Conservation (phyloP, 1,284 basidiomycete genomes). For the Cryptococcus jaspeensis region DNA sequence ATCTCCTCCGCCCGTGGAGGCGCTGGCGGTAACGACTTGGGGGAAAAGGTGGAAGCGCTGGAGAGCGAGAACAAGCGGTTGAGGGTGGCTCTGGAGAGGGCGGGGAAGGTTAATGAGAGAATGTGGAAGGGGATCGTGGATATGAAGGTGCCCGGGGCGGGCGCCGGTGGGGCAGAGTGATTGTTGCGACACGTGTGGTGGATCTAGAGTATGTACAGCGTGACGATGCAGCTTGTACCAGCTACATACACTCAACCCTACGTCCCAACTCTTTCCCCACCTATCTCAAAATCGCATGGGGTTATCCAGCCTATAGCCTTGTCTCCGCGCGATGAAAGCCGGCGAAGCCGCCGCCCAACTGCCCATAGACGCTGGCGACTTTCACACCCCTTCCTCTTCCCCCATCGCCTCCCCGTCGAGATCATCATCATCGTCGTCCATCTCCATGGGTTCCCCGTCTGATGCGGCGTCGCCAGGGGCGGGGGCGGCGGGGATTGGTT, state of each 20-base stretch:
- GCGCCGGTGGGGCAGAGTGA: background rate
- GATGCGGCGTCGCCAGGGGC: conserved; percentile 7
- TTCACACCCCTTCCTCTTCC: conserved; percentile 26
- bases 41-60: conserved; percentile 58
- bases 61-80: conserved; percentile 67
- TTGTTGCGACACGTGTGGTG: background rate
- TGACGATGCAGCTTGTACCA: conserved; percentile 1
- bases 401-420: conserved; percentile 52
- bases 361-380: too few species aligned
- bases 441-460: conserved; percentile 2
- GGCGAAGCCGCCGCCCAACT: too few species aligned
- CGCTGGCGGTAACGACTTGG: background rate
- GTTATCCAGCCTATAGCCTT: too few species aligned
- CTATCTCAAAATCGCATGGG: too few species aligned
- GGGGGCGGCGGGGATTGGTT: conserved; percentile 49
- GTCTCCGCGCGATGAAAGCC: too few species aligned
- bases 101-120: conserved; percentile 78
- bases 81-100: conserved; percentile 68
- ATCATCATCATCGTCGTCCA: conserved; percentile 24
- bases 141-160: conserved; percentile 18
- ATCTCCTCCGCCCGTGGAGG: background rate
- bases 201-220: background rate
- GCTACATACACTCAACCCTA: background rate
- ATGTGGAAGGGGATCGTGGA: conserved; percentile 78
- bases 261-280: too few species aligned